Evolutionary conservation across 2,329 filamentous ascomycete genomes (phyloP).

Genomic region (Thermothelomyces thermophilus): DNA sequence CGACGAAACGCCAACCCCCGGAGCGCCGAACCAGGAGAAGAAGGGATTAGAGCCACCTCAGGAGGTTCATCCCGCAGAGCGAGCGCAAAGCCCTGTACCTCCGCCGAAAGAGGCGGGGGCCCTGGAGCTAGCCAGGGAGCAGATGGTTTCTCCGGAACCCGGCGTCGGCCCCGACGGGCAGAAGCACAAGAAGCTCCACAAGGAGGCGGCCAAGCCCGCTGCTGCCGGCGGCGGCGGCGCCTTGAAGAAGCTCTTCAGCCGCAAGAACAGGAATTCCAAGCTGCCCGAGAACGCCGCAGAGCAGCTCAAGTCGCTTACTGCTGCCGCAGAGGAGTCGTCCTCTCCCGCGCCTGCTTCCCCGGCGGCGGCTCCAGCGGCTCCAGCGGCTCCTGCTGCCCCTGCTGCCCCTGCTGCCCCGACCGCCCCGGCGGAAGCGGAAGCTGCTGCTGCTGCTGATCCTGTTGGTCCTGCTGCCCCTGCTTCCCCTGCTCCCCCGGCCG

Average conservation of each 20-base stretch:
- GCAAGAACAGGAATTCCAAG: conserved; percentile 55
- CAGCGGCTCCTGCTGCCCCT: too few species aligned
- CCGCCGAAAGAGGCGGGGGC: conserved; percentile 33
- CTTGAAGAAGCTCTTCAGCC: conserved; percentile 59
- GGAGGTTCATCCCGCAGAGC: conserved; percentile 33
- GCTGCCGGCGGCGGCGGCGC: conserved; percentile 33
- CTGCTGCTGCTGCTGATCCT: neutral
- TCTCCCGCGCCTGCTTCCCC: conserved; percentile 12
- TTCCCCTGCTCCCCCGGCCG: conserved; percentile 11
- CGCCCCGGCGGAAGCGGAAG: too few species aligned
- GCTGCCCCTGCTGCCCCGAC: neutral
- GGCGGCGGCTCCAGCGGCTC: conserved; percentile 4
- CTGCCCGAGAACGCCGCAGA: conserved; percentile 46
- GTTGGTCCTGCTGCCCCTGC: neutral
- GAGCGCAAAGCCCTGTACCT: conserved; percentile 34
- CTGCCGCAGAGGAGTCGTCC: conserved; percentile 30
- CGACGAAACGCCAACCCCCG: conserved; percentile 22
- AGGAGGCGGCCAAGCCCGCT: conserved; percentile 35
- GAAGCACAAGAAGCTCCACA: conserved; percentile 51
- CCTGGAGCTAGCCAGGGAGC: conserved; percentile 32
- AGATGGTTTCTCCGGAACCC: conserved; percentile 36
- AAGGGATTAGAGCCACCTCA: conserved; percentile 33
- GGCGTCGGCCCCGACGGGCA: conserved; percentile 39
- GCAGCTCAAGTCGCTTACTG: conserved; percentile 47
- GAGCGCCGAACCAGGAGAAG: conserved; percentile 29